Evolutionary conservation across 2,329 filamentous ascomycete species (phyloP).

Genomic region (Sporothrix euskadiensis): DNA sequence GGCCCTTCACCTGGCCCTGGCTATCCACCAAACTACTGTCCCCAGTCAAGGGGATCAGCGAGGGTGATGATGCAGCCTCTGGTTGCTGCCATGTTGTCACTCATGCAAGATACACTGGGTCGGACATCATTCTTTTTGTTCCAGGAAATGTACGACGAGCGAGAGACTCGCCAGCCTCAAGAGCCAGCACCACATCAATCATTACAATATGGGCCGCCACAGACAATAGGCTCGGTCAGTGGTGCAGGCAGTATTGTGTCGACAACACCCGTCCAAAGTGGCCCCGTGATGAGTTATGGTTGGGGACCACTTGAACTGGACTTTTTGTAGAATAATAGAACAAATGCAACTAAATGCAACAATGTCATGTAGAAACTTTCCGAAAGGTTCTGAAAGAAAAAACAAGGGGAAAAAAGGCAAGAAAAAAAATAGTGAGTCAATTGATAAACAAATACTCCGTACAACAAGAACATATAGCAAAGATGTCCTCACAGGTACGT

Average conservation of each 20-base stretch:
- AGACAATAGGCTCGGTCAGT: not conserved
- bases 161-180: not conserved
- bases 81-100: not conserved
- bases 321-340: not conserved
- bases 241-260: not conserved
- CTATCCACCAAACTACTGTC: not conserved
- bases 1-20: not conserved
- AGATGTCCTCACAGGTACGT: too few species aligned
- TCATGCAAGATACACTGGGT: conserved; percentile 4
- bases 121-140: conserved; percentile 7
- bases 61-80: conserved; percentile 2
- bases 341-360: too few species aligned
- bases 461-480: too few species aligned
- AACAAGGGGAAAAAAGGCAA: too few species aligned
- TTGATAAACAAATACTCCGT: too few species aligned
- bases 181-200: not conserved
- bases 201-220: not conserved
- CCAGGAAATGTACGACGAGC: not conserved
- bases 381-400: too few species aligned
- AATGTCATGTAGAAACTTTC: too few species aligned
- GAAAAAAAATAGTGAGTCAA: too few species aligned
- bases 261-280: not conserved
- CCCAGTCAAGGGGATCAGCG: not conserved
- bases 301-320: not conserved
- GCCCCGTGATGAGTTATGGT: not conserved